phyloP scores from a whole-genome alignment of 1,284 basidiomycete species.

The Moesziomyces aphidis region DNA sequence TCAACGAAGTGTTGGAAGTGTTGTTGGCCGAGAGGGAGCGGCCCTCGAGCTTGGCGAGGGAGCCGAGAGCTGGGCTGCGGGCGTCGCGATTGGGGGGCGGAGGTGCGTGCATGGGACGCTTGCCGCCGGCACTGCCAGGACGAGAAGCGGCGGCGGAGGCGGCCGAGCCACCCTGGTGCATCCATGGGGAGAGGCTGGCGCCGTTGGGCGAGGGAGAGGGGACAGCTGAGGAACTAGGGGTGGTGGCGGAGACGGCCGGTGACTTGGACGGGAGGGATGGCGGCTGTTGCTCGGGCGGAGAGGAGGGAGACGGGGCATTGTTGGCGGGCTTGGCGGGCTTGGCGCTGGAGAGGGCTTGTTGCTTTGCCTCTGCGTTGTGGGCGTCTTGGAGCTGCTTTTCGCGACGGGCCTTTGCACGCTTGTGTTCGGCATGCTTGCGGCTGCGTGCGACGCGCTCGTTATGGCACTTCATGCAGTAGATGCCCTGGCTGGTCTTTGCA shows the following conservation, averaged over 20 bases:
- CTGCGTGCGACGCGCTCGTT: conserved; percentile 94
- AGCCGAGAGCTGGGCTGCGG: conserved; percentile 24
- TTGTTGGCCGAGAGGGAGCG: conserved; percentile 8
- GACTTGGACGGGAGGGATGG: conserved; percentile 24
- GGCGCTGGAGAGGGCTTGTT: conserved; percentile 3
- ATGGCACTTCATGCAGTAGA: conserved; percentile 98
- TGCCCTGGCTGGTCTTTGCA: conserved; percentile 96
- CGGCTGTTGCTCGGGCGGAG: conserved; percentile 16
- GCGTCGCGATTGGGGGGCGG: conserved; percentile 44
- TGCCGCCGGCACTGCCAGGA: conserved; percentile 25
- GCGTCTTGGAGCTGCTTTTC: conserved; percentile 44
- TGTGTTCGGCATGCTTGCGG: conserved; percentile 84
- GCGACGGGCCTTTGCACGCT: conserved; percentile 57
- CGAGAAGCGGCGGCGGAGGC: conserved; percentile 16
- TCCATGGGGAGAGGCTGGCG: conserved; percentile 33
- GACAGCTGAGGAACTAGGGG: conserved; percentile 13
- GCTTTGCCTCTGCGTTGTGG: conserved; percentile 11
- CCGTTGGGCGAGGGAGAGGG: conserved; percentile 22
- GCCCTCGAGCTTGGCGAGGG: conserved; percentile 23
- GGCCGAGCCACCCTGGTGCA: conserved; percentile 14
- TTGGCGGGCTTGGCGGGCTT: neutral
- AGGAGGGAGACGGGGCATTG: neutral
- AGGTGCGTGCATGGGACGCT: conserved; percentile 47
- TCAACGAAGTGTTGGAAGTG: conserved; percentile 19
- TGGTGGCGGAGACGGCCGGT: conserved; percentile 10